Conservation (phyloP, 2,329 filamentous ascomycete species). For the Dactylellina cionopaga region DNA sequence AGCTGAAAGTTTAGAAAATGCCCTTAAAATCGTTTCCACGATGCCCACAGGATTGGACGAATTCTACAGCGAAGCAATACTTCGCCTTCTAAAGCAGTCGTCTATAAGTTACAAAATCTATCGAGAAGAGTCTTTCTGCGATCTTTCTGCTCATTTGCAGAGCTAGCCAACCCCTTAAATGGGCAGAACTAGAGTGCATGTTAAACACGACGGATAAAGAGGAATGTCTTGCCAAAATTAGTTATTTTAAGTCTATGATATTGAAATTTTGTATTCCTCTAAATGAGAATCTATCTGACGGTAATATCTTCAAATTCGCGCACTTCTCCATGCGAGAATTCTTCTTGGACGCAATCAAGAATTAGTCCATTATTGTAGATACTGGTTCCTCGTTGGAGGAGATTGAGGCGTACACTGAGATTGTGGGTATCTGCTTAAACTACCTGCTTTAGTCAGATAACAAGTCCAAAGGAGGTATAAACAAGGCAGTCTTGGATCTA, state of each 20-base stretch:
- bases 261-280: conserved; percentile 21
- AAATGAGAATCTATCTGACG: conserved; percentile 13
- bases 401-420: conserved; percentile 12
- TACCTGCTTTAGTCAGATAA: conserved; percentile 16
- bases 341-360: conserved; percentile 7
- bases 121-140: conserved; percentile 16
- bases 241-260: conserved; percentile 10
- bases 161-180: conserved; percentile 19
- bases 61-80: conserved; percentile 12
- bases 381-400: conserved; percentile 10
- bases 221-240: not conserved
- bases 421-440: conserved; percentile 15
- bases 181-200: conserved; percentile 30
- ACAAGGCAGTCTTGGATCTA: too few species aligned
- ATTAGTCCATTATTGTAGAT: not conserved
- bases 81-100: not conserved
- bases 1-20: conserved; percentile 11
- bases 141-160: conserved; percentile 33
- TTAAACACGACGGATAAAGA: conserved; percentile 6
- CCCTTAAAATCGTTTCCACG: conserved; percentile 12
- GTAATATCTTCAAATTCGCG: conserved; percentile 17
- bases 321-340: conserved; percentile 29
- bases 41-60: conserved; percentile 1
- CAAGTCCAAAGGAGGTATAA: not conserved
- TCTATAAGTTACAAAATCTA: not conserved